phyloP scores from a whole-genome alignment of 805 yeast genomes.

The Lipomyces starkeyi region DNA sequence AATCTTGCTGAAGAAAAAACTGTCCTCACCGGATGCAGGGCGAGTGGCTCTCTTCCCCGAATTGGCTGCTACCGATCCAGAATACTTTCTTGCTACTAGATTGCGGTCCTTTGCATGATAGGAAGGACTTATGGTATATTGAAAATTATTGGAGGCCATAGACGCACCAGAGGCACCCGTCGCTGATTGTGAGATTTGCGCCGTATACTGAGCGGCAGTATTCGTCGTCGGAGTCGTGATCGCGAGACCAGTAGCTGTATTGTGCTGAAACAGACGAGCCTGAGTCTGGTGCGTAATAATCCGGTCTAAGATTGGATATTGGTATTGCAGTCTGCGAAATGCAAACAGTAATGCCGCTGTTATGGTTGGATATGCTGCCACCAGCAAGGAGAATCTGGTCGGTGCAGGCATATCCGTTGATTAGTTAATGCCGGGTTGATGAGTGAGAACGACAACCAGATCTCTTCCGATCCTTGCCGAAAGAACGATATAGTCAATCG shows the following conservation, averaged over 20 bases:
- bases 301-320: conserved; percentile 33
- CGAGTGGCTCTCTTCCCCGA: conserved; percentile 7
- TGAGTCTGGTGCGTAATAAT: conserved; percentile 25
- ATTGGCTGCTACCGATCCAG: background rate
- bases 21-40: conserved; percentile 41
- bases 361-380: conserved; percentile 37
- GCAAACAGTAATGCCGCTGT: conserved; percentile 37
- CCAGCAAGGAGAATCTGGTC: conserved; percentile 31
- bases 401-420: conserved; percentile 28
- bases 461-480: background rate
- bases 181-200: conserved; percentile 13
- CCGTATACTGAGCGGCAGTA: conserved; percentile 14
- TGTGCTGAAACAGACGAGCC: conserved; percentile 19
- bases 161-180: conserved; percentile 3
- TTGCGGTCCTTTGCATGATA: conserved; percentile 29
- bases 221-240: conserved; percentile 20
- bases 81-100: conserved; percentile 7
- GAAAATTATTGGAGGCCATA: conserved; percentile 14
- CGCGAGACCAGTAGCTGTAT: conserved; percentile 12
- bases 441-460: background rate
- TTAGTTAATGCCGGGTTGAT: background rate
- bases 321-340: conserved; percentile 30
- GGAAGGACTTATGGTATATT: conserved; percentile 25
- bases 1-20: conserved; percentile 35
- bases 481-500: background rate